These are phyloP conservation scores for Chloris gayana DNA, from an alignment of 176 grass and related monocot species.

Conservation along the genomic window DNA sequence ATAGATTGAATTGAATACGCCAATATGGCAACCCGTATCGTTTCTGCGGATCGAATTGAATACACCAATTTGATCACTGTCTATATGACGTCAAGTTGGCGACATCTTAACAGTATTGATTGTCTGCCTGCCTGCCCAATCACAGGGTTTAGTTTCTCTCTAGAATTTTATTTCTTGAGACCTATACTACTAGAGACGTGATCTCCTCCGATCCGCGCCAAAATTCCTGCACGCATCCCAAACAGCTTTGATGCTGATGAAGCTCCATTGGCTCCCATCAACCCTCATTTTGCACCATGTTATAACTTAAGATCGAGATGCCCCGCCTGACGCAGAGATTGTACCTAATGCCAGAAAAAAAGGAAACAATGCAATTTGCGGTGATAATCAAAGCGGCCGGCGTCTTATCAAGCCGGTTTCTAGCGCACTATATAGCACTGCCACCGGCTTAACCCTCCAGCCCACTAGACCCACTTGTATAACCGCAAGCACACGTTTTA, in stretches of 20 bases:
- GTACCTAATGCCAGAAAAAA: not conserved
- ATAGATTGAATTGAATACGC: not conserved
- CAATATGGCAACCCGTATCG: too few relatives aligned
- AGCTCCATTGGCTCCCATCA: not conserved
- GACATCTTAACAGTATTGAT: not conserved
- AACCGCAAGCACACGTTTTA: not conserved
- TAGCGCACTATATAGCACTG: constrained; percentile 17
- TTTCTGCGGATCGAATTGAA: not conserved
- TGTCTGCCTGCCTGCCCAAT: not conserved
- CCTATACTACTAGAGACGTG: not conserved
- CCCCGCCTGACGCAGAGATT: not conserved
- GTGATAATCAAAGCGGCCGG: constrained; percentile 13
- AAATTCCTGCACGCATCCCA: not conserved
- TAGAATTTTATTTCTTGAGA: not conserved
- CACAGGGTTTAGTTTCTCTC: not conserved
- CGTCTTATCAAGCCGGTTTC: not conserved
- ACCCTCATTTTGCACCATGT: not conserved
- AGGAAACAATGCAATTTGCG: not conserved
- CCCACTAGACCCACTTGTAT: constrained; percentile 17
- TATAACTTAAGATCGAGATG: not conserved
- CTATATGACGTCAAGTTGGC: not conserved
- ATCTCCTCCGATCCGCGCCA: not conserved
- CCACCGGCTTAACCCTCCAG: not conserved
- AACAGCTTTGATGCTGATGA: not conserved
- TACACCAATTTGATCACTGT: not conserved